These are phyloP conservation scores for Grosmannia huntii DNA, from an alignment of 2,329 filamentous ascomycete genomes.

Conservation along the genomic window DNA sequence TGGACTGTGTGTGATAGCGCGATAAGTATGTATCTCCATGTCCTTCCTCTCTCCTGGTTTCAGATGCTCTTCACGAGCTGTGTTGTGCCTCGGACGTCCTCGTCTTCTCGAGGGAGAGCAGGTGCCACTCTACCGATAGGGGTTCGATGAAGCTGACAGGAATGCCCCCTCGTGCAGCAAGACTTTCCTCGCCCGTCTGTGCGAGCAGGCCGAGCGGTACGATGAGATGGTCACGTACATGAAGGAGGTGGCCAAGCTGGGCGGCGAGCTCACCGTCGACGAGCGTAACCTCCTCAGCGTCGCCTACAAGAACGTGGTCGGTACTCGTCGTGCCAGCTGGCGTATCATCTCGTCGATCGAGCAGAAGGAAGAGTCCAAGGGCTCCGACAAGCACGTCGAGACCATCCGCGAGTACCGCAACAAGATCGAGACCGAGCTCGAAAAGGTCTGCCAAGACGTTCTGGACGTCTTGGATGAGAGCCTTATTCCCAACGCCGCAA, in stretches of 20 bases:
- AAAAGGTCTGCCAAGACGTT: conserved; percentile 96
- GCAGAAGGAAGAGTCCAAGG: conserved; percentile 99
- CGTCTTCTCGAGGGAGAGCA: neutral
- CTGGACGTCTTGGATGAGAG: conserved; percentile 88
- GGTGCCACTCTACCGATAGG: too few relatives aligned
- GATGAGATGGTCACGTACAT: conserved; percentile 99
- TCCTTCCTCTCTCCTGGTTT: neutral
- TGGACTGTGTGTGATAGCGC: neutral
- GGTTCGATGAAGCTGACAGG: conserved; percentile 2
- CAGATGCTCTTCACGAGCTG: neutral
- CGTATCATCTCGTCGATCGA: conserved; percentile 97
- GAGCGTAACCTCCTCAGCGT: conserved; percentile 96
- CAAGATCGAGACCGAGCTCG: conserved; percentile 95
- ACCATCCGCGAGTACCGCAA: conserved; percentile 97
- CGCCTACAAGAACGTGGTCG: conserved; percentile 98
- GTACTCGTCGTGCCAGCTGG: conserved; percentile 92
- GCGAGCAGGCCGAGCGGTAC: conserved; percentile 99
- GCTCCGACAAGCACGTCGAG: conserved; percentile 78
- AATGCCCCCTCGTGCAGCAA: conserved; percentile 49
- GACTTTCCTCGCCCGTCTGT: conserved; percentile 98
- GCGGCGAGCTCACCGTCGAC: conserved; percentile 74
- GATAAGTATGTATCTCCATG: neutral
- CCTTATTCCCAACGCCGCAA: conserved; percentile 87
- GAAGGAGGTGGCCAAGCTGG: conserved; percentile 83
- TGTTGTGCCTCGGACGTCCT: neutral